phyloP scores from a whole-genome alignment of 1,284 basidiomycete species.

The Fistulina hepatica region DNA sequence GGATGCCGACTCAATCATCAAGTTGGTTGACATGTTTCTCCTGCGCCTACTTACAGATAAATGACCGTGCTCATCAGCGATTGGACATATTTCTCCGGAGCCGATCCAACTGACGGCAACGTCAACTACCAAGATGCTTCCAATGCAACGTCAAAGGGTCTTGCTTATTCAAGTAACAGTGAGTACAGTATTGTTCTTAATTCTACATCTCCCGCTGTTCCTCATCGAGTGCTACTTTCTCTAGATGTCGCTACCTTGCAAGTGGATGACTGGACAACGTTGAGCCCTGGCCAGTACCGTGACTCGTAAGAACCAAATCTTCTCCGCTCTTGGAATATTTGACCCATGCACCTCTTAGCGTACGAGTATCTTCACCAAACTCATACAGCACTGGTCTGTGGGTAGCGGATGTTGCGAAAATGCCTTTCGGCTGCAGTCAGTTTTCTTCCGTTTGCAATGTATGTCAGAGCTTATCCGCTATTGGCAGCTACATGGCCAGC shows the following conservation, averaged over 20 bases:
- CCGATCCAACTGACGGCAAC: slow-evolving; percentile 21
- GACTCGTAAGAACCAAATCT: slow-evolving; percentile 17
- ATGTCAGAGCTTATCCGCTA: background rate
- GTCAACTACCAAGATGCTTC: slow-evolving; percentile 18
- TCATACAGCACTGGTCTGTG: slow-evolving; percentile 53
- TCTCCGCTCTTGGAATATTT: slow-evolving; percentile 4
- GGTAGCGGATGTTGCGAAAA: slow-evolving; percentile 53
- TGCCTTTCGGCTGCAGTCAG: slow-evolving; percentile 52
- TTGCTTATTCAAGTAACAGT: slow-evolving; percentile 14
- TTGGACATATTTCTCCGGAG: no score
- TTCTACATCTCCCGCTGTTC: no score
- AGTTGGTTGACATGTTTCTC: no score
- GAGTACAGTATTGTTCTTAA: no score
- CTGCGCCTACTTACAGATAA: no score
- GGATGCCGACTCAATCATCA: no score
- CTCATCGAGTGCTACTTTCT: no score
- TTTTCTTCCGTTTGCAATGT: background rate
- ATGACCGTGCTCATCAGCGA: no score
- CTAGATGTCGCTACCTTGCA: slow-evolving; percentile 20
- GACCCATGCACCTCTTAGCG: slow-evolving; percentile 24
- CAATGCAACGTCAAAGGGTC: slow-evolving; percentile 16
- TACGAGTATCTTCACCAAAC: slow-evolving; percentile 55
- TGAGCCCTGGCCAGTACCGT: slow-evolving; percentile 15
- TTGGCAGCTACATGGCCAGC: background rate
- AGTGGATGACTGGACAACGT: slow-evolving; percentile 18